A percentile compares a stretch with the other conserved stretches of the same genome.
These are phyloP conservation scores for Quercus lobata DNA, from an alignment of 331 rosid genomes.

Conservation along the genomic window DNA sequence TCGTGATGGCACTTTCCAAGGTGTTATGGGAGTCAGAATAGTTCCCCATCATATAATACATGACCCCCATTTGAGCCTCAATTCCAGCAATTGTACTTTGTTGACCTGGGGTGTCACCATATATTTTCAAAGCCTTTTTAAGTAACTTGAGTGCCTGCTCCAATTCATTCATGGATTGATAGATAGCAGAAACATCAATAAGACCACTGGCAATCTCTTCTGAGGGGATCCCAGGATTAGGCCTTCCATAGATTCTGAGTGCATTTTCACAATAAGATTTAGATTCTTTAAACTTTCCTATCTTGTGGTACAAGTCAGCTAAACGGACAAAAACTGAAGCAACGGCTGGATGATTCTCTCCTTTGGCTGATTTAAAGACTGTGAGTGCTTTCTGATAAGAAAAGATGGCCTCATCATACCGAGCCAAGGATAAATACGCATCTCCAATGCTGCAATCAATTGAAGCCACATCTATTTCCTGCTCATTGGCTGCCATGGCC, in stretches of 20 bases:
- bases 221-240: conserved; percentile 48
- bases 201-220: conserved; percentile 87
- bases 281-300: conserved; percentile 80
- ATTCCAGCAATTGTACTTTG: conserved; percentile 80
- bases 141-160: conserved; percentile 71
- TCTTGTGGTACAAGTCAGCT: conserved; percentile 83
- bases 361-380: conserved; percentile 68
- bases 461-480: conserved; percentile 58
- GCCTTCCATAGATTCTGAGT: conserved; percentile 57
- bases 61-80: conserved; percentile 89
- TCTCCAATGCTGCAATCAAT: conserved; percentile 88
- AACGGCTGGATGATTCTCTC: conserved; percentile 76
- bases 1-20: conserved; percentile 55
- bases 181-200: conserved; percentile 76
- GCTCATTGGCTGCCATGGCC: conserved; percentile 72
- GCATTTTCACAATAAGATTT: conserved; percentile 86
- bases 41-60: conserved; percentile 77
- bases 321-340: conserved; percentile 78
- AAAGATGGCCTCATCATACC: conserved; percentile 78
- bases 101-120: conserved; percentile 59
- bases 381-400: conserved; percentile 78
- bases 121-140: conserved; percentile 71
- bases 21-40: conserved; percentile 62
- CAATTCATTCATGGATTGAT: conserved; percentile 81
- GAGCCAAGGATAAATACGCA: conserved; percentile 67